Base-by-base conservation (phyloP, 2,329 filamentous ascomycete species). In the Phaeosphaeria sp. region DNA sequence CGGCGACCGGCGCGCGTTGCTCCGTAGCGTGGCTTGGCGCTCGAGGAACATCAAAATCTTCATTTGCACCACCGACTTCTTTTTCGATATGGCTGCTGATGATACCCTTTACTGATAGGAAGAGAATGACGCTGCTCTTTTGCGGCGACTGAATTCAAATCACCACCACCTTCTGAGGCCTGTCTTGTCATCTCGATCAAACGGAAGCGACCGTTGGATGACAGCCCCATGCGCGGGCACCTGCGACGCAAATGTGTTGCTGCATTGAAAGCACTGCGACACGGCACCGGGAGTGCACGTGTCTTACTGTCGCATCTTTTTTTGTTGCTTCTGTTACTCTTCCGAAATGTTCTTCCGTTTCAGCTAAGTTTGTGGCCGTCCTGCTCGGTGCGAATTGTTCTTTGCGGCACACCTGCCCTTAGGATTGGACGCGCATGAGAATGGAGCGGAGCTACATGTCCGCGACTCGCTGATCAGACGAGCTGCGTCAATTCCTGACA, bases 91-190 rank as follows among this genome's bases (percentile, higher is more conserved):
- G 74, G 75, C 75, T 72, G 46, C 61, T 69, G 75, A 77, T 75
- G 75, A 77, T 65, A 71, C 53, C 51, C 61, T 55, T 59, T 64
- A 60, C 71, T 74, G 71, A 77, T 77, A 77, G 75, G 75, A 77
- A 77, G 75, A 77, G 75, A 72, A 71, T 76, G 74, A 77, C 69
- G 56, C 56, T 36, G 53, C 59, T 44, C 47, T 55, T 58, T 51
- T 53, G 56, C 54, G 54, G 58, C 60, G 60, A 61, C 60, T 65
- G 60, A 65, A 59, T 56, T 61, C 60, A 63, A 59, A 43, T 53
- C 56, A 59, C 52, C 52, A 64, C 53, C 49, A 63, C 42, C 22
- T 65, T 63, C 62, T 65, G 62, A 65, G 60, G 62, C 62, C 62
- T 63, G 62, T 65, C 40, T 43, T 24, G 15, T 48, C 30, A 27